phyloP scores from a whole-genome alignment of 441 rosid species.

The Gossypium lobatum region DNA sequence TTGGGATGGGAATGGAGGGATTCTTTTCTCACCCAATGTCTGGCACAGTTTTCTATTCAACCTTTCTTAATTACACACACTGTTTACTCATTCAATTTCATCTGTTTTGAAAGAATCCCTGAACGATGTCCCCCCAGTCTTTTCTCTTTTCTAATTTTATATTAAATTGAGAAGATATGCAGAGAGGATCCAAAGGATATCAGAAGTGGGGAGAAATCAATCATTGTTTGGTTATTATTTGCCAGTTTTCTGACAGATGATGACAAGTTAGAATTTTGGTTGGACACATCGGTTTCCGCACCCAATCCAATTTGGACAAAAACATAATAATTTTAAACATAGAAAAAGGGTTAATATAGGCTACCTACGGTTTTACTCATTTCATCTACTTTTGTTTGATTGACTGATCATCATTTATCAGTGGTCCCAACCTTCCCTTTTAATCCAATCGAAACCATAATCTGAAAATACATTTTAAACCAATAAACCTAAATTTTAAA shows the following conservation, averaged over 20 bases:
- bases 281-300: slow-evolving; percentile 39
- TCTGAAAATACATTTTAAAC: no score
- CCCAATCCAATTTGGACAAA: slow-evolving; percentile 20
- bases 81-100: background rate
- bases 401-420: no score
- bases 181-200: slow-evolving; percentile 17
- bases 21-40: slow-evolving; percentile 34
- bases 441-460: no score
- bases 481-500: no score
- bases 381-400: no score
- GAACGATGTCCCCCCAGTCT: background rate
- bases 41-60: slow-evolving; percentile 28
- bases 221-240: slow-evolving; percentile 38
- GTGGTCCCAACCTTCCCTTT: no score
- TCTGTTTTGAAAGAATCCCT: no score
- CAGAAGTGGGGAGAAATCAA: slow-evolving; percentile 29
- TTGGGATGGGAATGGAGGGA: slow-evolving; percentile 13
- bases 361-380: no score
- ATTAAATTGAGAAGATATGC: no score
- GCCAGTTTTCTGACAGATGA: slow-evolving; percentile 32
- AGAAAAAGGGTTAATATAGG: no score
- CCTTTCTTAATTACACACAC: background rate
- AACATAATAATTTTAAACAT: no score
- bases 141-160: background rate
- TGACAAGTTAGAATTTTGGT: slow-evolving; percentile 43